Conservation (phyloP, 2,329 filamentous ascomycete genomes). For the Colletotrichum endophyticum region DNA sequence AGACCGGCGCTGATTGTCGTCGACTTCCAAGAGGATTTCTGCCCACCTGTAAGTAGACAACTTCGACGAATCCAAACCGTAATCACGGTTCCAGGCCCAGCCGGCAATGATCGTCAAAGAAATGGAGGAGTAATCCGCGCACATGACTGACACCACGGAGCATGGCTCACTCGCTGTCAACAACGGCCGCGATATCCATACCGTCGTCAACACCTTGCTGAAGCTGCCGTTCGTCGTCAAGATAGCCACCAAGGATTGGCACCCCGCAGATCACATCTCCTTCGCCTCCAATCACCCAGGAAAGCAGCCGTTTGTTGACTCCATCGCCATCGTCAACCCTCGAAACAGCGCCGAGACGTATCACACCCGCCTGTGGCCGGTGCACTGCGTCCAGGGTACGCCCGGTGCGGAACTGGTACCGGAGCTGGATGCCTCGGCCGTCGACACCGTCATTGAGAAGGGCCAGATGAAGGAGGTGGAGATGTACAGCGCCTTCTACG, state of each 20-base stretch:
- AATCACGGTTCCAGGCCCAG: neutral
- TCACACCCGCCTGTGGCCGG: constrained; percentile 80
- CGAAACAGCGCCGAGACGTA: constrained; percentile 66
- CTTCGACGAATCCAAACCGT: neutral
- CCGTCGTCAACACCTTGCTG: constrained; percentile 77
- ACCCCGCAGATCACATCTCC: constrained; percentile 83
- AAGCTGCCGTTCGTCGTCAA: constrained; percentile 72
- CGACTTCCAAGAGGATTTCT: constrained; percentile 95
- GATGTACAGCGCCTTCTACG: constrained; percentile 93
- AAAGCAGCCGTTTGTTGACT: constrained; percentile 71
- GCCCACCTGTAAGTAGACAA: constrained; percentile 72
- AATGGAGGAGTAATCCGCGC: neutral
- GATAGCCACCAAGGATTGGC: constrained; percentile 91
- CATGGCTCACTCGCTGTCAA: constrained; percentile 85
- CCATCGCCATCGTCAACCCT: constrained; percentile 70
- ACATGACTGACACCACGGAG: constrained; percentile 45
- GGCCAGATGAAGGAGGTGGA: constrained; percentile 77
- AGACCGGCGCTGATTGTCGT: constrained; percentile 71
- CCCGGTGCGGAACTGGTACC: constrained; percentile 75
- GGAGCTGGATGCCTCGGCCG: constrained; percentile 64
- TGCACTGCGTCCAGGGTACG: constrained; percentile 82
- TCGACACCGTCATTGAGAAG: constrained; percentile 79
- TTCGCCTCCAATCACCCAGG: constrained; percentile 81
- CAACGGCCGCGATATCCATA: constrained; percentile 72
- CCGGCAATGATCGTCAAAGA: neutral